phyloP scores from a whole-genome alignment of 164 flowering plant genomes.

The Umbilicus rupestris region DNA sequence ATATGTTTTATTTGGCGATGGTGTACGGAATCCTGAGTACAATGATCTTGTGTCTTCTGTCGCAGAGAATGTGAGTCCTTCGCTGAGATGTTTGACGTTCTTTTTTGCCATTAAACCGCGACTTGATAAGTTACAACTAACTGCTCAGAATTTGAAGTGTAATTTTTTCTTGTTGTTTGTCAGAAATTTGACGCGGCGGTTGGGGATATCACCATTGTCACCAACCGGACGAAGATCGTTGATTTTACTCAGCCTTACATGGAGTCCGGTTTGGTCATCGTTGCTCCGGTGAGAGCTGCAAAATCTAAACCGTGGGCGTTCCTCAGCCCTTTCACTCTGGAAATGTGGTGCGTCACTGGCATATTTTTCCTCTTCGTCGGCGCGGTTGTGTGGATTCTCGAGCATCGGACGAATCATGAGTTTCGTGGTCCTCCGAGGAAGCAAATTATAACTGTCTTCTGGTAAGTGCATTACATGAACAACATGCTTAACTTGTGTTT shows the following conservation, averaged over 20 bases:
- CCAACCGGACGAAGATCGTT: conserved; percentile 74
- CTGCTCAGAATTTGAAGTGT: background rate
- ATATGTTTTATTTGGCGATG: conserved; percentile 59
- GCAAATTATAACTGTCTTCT: conserved; percentile 68
- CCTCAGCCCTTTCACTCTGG: conserved; percentile 59
- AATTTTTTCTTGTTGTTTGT: conserved; percentile 12
- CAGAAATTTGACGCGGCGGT: conserved; percentile 87
- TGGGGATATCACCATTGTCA: conserved; percentile 74
- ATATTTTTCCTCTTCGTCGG: conserved; percentile 77
- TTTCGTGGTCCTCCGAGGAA: conserved; percentile 86
- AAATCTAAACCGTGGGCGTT: conserved; percentile 81
- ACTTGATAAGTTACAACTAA: background rate
- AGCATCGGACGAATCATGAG: conserved; percentile 71
- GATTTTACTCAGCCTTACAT: conserved; percentile 90
- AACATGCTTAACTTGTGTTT: too few species aligned
- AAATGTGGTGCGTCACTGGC: conserved; percentile 81
- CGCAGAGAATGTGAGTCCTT: conserved; percentile 60
- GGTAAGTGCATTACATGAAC: conserved; percentile 37
- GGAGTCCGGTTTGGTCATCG: conserved; percentile 82
- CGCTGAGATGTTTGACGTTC: too few species aligned
- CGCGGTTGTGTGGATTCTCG: conserved; percentile 89
- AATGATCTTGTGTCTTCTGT: conserved; percentile 43
- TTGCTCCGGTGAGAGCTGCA: conserved; percentile 49
- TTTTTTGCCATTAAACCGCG: too few species aligned
- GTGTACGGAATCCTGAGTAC: conserved; percentile 49